Conservation (phyloP, 192 early-diverging fungal genomes). For the Umbelopsis isabellina region DNA sequence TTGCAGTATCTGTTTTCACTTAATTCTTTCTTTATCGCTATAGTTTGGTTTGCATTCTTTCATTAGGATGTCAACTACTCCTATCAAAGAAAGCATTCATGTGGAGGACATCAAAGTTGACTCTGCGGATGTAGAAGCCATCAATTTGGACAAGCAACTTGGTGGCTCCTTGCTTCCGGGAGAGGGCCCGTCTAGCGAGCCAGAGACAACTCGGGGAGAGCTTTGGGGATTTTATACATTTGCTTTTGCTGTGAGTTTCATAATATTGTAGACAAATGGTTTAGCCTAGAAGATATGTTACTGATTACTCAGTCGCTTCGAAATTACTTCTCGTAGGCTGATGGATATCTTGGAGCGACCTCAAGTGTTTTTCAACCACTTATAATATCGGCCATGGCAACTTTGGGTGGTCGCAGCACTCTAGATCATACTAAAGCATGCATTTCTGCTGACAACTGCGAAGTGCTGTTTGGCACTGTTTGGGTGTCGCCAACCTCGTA, state of each 20-base stretch:
- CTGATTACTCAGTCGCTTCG: neutral
- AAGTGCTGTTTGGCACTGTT: slow-evolving; percentile 16
- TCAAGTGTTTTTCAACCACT: slow-evolving; percentile 22
- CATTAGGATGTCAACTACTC: no score
- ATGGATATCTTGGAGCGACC: slow-evolving; percentile 18
- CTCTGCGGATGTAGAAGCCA: no score
- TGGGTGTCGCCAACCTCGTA: slow-evolving; percentile 23
- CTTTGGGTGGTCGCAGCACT: neutral
- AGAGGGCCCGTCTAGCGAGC: neutral
- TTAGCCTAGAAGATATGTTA: no score
- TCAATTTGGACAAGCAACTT: no score
- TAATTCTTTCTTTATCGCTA: no score
- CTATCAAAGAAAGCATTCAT: no score
- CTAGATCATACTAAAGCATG: neutral
- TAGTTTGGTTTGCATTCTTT: no score
- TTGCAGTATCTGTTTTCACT: no score
- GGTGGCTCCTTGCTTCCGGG: neutral
- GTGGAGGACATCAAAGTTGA: no score
- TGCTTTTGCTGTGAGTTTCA: slow-evolving; percentile 18
- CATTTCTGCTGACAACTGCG: neutral
- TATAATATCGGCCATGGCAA: slow-evolving; percentile 19
- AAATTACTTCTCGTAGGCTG: neutral
- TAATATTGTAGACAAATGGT: no score
- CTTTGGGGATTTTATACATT: slow-evolving; percentile 21
- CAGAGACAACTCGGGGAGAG: neutral